A percentile compares a stretch with the other conserved stretches of the same genome.
Conservation (phyloP, 2,329 filamentous ascomycete species). For the Fusarium setosum region DNA sequence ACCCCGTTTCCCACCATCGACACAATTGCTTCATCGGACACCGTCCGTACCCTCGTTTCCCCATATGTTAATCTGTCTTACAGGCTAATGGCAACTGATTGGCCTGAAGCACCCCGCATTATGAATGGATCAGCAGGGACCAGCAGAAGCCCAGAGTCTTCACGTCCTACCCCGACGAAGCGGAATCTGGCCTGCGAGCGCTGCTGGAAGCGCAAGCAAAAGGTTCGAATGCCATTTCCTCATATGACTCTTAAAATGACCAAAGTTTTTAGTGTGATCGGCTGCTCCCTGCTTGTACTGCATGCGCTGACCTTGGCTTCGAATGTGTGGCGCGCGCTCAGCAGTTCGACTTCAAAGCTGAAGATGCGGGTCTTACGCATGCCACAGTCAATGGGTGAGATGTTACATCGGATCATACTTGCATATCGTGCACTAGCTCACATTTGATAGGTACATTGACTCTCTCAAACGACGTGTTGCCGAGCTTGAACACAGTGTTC, state of each 20-base stretch:
- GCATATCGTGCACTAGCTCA: neutral
- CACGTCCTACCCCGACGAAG: conserved; percentile 5
- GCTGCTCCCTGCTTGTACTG: conserved; percentile 6
- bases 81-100: conserved; percentile 15
- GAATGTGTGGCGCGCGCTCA: conserved; percentile 20
- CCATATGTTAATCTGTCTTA: neutral
- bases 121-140: conserved; percentile 6
- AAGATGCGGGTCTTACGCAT: conserved; percentile 21
- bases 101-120: conserved; percentile 3
- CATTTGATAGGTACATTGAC: neutral
- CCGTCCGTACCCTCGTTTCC: neutral
- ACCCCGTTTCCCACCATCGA: neutral
- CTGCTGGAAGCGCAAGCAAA: conserved; percentile 33
- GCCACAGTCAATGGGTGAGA: conserved; percentile 13
- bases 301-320: conserved; percentile 21
- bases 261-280: conserved; percentile 14
- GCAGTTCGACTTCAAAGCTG: conserved; percentile 21
- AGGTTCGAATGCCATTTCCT: too few species aligned
- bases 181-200: conserved; percentile 25
- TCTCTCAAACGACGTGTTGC: conserved; percentile 11
- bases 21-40: conserved; percentile 4
- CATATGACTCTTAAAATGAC: too few species aligned
- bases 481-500: conserved; percentile 18
- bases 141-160: conserved; percentile 6
- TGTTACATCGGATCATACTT: neutral